Evolutionary conservation across 1,284 basidiomycete species (phyloP).

Genomic region (Vanrija humicola): DNA sequence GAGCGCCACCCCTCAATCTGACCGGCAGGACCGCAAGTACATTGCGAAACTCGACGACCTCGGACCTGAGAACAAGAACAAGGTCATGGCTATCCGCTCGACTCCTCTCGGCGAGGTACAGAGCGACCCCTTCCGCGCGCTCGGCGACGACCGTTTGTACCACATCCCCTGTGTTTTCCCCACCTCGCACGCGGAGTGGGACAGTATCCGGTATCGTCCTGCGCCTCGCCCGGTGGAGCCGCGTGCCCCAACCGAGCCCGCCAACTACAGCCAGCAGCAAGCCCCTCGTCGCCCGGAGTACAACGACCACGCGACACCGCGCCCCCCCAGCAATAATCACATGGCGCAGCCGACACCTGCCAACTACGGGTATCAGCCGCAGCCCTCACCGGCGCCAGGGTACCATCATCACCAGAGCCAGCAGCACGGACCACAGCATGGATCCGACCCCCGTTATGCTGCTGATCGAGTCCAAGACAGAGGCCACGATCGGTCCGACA

Average conservation of each 20-base stretch:
- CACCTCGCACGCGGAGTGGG: slow-evolving; percentile 5
- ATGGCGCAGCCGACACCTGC: too few species aligned
- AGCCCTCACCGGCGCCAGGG: too few species aligned
- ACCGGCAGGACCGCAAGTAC: slow-evolving; percentile 11
- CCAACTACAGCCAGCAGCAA: too few species aligned
- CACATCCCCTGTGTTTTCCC: slow-evolving; percentile 16
- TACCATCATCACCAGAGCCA: too few species aligned
- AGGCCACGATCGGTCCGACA: background rate
- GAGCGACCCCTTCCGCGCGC: slow-evolving; percentile 20
- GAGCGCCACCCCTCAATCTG: background rate
- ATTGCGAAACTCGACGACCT: slow-evolving; percentile 1
- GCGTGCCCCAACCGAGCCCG: background rate
- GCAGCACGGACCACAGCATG: too few species aligned
- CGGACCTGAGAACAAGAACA: background rate
- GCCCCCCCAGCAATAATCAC: too few species aligned
- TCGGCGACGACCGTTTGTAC: slow-evolving; percentile 21
- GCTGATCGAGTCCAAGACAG: background rate
- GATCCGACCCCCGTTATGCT: too few species aligned
- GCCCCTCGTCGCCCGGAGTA: too few species aligned
- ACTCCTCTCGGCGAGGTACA: slow-evolving; percentile 2
- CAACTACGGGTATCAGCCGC: too few species aligned
- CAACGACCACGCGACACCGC: too few species aligned
- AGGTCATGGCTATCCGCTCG: slow-evolving; percentile 19
- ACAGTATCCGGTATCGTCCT: background rate
- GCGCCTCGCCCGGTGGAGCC: background rate